phyloP scores from a whole-genome alignment of 805 yeast species.

The Metschnikowia cubensis region DNA sequence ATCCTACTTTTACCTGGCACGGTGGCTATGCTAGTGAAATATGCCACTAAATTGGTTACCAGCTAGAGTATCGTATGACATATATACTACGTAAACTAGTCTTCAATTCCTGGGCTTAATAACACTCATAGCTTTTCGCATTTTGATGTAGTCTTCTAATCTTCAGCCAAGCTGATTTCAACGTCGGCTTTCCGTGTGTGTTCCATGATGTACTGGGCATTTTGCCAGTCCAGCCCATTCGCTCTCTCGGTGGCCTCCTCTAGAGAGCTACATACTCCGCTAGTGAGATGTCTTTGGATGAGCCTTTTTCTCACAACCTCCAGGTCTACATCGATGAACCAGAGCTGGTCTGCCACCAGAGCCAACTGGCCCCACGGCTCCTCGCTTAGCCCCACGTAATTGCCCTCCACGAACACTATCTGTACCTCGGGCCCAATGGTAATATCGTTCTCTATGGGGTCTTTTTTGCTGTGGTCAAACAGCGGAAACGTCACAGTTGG shows the following conservation, averaged over 20 bases:
- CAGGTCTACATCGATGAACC: slow-evolving; percentile 49
- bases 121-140: too few relatives aligned
- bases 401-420: slow-evolving; percentile 70
- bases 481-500: slow-evolving; percentile 55
- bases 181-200: slow-evolving; percentile 15
- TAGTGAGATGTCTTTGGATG: slow-evolving; percentile 57
- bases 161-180: slow-evolving; percentile 4
- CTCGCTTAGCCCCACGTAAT: slow-evolving; percentile 58
- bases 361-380: slow-evolving; percentile 57
- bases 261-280: slow-evolving; percentile 48
- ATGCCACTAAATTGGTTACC: too few relatives aligned
- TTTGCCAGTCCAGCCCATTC: slow-evolving; percentile 56
- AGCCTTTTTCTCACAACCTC: slow-evolving; percentile 52
- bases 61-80: too few relatives aligned
- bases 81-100: too few relatives aligned
- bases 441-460: slow-evolving; percentile 59
- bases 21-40: too few relatives aligned
- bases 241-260: slow-evolving; percentile 52
- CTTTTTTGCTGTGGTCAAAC: slow-evolving; percentile 70
- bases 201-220: slow-evolving; percentile 46
- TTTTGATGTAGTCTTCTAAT: neutral
- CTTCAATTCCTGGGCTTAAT: neutral
- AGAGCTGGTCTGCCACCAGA: slow-evolving; percentile 37
- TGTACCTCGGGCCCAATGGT: slow-evolving; percentile 42
- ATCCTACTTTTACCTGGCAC: too few relatives aligned